phyloP scores from a whole-genome alignment of 2,329 filamentous ascomycete genomes.

The Sporothrix brunneoviolacea region DNA sequence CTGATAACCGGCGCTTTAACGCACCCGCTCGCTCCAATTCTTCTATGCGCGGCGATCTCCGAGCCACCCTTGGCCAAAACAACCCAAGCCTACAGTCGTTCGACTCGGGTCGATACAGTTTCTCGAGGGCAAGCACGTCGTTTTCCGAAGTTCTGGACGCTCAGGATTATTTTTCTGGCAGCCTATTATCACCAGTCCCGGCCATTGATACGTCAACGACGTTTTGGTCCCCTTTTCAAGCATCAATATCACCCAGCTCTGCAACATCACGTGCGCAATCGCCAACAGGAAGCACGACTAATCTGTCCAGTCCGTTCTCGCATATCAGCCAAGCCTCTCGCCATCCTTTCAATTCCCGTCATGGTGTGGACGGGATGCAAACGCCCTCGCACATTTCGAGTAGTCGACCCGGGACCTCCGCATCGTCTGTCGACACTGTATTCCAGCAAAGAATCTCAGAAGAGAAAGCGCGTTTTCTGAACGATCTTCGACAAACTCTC shows the following conservation, averaged over 20 bases:
- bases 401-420: conserved; percentile 54
- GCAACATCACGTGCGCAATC: conserved; percentile 53
- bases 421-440: conserved; percentile 61
- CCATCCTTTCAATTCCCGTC: conserved; percentile 35
- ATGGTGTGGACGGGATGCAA: conserved; percentile 14
- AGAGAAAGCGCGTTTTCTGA: conserved; percentile 72
- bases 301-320: conserved; percentile 46
- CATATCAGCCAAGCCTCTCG: conserved; percentile 32
- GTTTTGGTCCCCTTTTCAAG: conserved; percentile 85
- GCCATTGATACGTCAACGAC: conserved; percentile 71
- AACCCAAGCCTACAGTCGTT: conserved; percentile 65
- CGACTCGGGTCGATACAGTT: conserved; percentile 58
- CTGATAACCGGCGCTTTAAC: conserved; percentile 39
- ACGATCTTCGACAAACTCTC: conserved; percentile 69
- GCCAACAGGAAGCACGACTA: conserved; percentile 55
- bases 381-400: conserved; percentile 36
- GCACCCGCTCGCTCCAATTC: conserved; percentile 42
- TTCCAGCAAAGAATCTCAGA: conserved; percentile 55
- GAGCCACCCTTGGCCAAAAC: conserved; percentile 47
- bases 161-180: conserved; percentile 60
- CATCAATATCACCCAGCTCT: conserved; percentile 57
- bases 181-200: conserved; percentile 59
- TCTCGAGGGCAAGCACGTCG: conserved; percentile 49
- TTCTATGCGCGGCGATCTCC: conserved; percentile 46
- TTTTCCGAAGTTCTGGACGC: conserved; percentile 62